Conservation (phyloP, 768 basidiomycete genomes). For the Calvatia gigantea region DNA sequence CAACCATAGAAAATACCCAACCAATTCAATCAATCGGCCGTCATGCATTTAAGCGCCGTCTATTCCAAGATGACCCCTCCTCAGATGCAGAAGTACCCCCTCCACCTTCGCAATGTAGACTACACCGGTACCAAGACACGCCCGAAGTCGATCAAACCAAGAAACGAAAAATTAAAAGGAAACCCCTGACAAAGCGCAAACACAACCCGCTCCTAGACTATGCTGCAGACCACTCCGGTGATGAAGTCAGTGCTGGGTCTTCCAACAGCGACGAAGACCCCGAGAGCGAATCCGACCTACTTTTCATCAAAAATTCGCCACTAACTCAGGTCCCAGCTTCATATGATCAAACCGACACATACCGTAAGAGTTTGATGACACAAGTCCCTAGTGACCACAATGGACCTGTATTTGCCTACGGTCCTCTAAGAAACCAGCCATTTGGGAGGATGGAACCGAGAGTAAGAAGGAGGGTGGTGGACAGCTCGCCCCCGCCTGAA, state of each 20-base stretch:
- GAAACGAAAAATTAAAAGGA: conserved; percentile 13
- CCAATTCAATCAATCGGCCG: not conserved
- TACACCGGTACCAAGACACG: conserved; percentile 31
- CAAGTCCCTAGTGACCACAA: conserved; percentile 54
- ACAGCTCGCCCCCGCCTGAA: conserved; percentile 58
- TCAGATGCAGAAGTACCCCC: conserved; percentile 21
- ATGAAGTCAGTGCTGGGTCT: conserved; percentile 65
- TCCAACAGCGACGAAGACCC: conserved; percentile 51
- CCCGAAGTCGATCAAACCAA: conserved; percentile 17
- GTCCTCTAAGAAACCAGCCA: conserved; percentile 42
- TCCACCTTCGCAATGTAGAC: conserved; percentile 34
- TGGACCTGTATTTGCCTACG: conserved; percentile 52
- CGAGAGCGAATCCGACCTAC: conserved; percentile 65
- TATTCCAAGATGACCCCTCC: conserved; percentile 8
- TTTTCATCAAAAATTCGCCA: conserved; percentile 60
- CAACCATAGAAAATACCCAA: not conserved
- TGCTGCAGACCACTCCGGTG: conserved; percentile 77
- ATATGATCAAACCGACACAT: conserved; percentile 70
- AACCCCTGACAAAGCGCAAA: conserved; percentile 22
- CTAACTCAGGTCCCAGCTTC: conserved; percentile 67
- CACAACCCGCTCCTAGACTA: conserved; percentile 53
- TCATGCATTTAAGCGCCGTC: not conserved
- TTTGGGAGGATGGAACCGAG: conserved; percentile 36
- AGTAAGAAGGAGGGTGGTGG: conserved; percentile 10
- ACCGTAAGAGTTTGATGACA: conserved; percentile 70